A percentile compares a stretch with the other conserved stretches of the same genome.
Conservation (phyloP, 2,329 filamentous ascomycete species). For the Biscogniauxia mediterranea region DNA sequence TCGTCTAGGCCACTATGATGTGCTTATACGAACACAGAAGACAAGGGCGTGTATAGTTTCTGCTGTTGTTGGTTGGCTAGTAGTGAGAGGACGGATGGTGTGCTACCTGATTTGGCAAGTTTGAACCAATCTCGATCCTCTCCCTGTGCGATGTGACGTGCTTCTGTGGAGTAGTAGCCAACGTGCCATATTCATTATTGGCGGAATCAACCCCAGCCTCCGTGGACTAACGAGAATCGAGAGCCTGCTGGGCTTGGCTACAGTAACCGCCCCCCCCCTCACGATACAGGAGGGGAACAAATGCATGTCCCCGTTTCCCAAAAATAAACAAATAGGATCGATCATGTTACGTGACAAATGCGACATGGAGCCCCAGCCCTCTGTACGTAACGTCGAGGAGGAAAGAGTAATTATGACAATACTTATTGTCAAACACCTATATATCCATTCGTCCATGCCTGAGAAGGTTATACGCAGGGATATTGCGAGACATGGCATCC, state of each 20-base stretch:
- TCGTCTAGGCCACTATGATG: not conserved
- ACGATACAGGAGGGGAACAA: not conserved
- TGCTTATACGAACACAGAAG: not conserved
- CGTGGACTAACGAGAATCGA: conserved; percentile 16
- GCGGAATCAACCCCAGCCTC: conserved; percentile 6
- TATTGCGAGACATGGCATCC: not conserved
- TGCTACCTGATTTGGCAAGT: conserved; percentile 17
- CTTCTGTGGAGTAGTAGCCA: conserved; percentile 11
- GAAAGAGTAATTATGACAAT: not conserved
- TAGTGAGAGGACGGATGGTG: conserved; percentile 4
- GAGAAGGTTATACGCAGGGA: not conserved
- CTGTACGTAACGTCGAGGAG: not conserved
- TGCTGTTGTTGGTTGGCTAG: not conserved
- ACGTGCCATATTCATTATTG: conserved; percentile 5
- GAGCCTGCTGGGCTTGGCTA: conserved; percentile 3
- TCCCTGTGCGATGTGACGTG: conserved; percentile 6
- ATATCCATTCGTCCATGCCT: not conserved
- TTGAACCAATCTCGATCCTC: conserved; percentile 14
- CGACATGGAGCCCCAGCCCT: not conserved
- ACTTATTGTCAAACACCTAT: not conserved
- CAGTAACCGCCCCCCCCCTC: conserved; percentile 8
- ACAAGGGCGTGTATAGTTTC: not conserved
- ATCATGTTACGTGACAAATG: not conserved
- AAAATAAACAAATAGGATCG: not conserved
- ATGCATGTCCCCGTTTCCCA: not conserved